A percentile compares a stretch with the other conserved stretches of the same genome.
phyloP scores from a whole-genome alignment of 257 asterid genomes.

The Mitragyna speciosa region DNA sequence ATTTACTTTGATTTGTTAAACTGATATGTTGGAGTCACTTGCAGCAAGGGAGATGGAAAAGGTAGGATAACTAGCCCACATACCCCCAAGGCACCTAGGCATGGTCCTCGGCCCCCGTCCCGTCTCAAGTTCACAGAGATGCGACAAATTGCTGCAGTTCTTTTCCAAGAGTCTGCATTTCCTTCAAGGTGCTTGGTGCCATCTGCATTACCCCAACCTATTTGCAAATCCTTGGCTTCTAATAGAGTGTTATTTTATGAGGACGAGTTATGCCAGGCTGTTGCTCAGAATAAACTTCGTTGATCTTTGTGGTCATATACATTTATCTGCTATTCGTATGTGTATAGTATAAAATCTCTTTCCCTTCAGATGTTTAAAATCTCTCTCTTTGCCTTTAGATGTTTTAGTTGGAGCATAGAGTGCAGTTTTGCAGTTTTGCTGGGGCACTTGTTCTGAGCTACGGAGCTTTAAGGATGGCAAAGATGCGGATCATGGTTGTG shows the following conservation, averaged over 20 bases:
- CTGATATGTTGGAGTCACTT: constrained; percentile 9
- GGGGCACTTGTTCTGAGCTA: constrained; percentile 24
- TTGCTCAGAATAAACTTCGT: constrained; percentile 89
- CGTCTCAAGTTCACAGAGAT: constrained; percentile 71
- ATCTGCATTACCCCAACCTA: constrained; percentile 61
- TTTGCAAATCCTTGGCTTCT: constrained; percentile 77
- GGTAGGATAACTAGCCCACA: constrained; percentile 57
- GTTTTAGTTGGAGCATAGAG: constrained; percentile 23
- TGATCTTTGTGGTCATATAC: constrained; percentile 31
- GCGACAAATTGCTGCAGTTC: constrained; percentile 88
- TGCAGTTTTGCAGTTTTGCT: constrained; percentile 37
- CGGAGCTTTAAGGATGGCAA: constrained; percentile 14
- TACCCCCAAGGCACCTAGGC: constrained; percentile 93
- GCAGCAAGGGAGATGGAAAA: constrained; percentile 65
- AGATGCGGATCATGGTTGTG: constrained; percentile 18
- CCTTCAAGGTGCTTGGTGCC: constrained; percentile 68
- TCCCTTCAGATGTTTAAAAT: constrained; percentile 12
- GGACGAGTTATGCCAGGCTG: constrained; percentile 96
- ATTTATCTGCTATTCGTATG: constrained; percentile 19
- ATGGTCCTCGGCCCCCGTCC: constrained; percentile 83
- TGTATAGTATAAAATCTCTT: constrained; percentile 29
- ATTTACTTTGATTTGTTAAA: neutral
- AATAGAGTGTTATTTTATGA: constrained; percentile 82
- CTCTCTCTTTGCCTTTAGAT: neutral
- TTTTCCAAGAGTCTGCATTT: constrained; percentile 65